Conservation (phyloP, 1,284 basidiomycete genomes). For the Boletus calvinii region DNA sequence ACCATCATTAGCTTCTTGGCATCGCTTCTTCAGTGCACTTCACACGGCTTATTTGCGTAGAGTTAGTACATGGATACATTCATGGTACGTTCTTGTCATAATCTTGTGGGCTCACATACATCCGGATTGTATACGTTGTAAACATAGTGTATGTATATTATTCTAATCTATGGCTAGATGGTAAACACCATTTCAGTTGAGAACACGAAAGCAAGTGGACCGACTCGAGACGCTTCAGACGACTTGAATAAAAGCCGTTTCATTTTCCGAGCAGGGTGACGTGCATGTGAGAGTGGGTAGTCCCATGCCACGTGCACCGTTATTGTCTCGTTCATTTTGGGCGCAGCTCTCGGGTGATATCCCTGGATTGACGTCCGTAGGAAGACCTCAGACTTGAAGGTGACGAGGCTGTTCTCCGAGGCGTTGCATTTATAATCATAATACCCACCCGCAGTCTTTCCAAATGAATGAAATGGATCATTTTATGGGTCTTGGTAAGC, state of each 20-base stretch:
- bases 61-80: neutral
- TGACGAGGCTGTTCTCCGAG: no score
- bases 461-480: neutral
- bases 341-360: neutral
- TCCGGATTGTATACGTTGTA: constrained; percentile 1
- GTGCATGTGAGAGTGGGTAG: no score
- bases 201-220: neutral
- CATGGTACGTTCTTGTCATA: neutral
- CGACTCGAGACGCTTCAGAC: no score
- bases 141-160: neutral
- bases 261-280: neutral
- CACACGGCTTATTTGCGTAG: neutral
- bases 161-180: neutral
- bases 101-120: neutral
- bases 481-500: neutral
- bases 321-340: no score
- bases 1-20: neutral
- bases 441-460: neutral
- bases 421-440: neutral
- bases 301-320: neutral
- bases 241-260: no score
- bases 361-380: neutral
- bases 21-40: neutral
- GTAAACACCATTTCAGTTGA: neutral
- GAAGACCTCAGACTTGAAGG: neutral